These are phyloP conservation scores for Oidium heveae DNA, from an alignment of 2,329 filamentous ascomycete species.

Conservation along the genomic window DNA sequence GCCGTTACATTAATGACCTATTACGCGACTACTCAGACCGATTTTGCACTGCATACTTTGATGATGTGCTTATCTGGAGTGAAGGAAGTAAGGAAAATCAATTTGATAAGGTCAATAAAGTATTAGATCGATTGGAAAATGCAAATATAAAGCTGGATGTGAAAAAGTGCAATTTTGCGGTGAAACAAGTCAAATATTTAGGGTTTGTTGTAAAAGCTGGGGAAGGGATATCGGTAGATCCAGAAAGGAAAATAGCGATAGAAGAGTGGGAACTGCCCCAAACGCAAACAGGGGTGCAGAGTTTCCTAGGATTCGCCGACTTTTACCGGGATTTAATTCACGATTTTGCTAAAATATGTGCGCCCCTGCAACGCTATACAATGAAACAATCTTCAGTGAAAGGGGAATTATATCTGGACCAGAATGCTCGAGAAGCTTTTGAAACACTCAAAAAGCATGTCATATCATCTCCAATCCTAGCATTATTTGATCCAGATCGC, in stretches of 20 bases:
- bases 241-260: background rate
- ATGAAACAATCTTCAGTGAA: too few relatives aligned
- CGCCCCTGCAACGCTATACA: too few relatives aligned
- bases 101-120: background rate
- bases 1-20: too few relatives aligned
- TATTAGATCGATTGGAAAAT: background rate
- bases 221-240: background rate
- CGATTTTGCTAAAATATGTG: too few relatives aligned
- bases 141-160: background rate
- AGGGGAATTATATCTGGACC: too few relatives aligned
- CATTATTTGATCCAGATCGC: too few relatives aligned
- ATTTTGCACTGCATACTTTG: background rate
- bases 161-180: background rate
- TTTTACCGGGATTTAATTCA: too few relatives aligned
- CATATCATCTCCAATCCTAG: too few relatives aligned
- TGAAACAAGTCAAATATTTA: background rate
- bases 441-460: too few relatives aligned
- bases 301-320: too few relatives aligned
- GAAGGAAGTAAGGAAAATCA: background rate
- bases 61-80: background rate
- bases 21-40: background rate
- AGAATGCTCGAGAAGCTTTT: too few relatives aligned
- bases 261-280: background rate
- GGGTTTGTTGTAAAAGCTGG: background rate
- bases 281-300: background rate